Evolutionary conservation across 1,284 basidiomycete species (phyloP).

Genomic region (Naganishia albida): DNA sequence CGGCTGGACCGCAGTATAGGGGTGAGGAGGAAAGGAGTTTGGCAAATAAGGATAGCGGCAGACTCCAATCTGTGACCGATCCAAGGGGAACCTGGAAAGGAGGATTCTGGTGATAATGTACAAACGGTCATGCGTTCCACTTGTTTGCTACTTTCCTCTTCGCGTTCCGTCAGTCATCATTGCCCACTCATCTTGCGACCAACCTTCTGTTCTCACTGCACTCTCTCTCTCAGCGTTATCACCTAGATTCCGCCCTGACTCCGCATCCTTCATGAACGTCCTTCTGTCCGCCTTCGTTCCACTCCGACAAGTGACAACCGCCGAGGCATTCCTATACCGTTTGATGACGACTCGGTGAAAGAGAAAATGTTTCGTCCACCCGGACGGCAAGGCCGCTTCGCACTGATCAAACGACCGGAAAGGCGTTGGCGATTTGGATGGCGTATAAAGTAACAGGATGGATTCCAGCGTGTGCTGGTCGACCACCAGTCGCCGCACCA

Average conservation of each 20-base stretch:
- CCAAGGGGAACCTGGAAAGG: no score
- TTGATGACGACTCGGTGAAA: conserved; percentile 14
- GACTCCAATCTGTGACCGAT: no score
- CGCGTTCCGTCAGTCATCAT: no score
- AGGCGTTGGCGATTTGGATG: neutral
- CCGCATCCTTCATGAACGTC: neutral
- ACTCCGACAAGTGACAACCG: conserved; percentile 2
- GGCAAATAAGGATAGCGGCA: no score
- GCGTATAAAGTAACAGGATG: conserved; percentile 6
- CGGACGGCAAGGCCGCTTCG: conserved; percentile 4
- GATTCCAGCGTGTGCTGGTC: conserved; percentile 1
- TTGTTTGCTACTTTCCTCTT: no score
- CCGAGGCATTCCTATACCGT: conserved; percentile 9
- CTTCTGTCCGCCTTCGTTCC: conserved; percentile 4
- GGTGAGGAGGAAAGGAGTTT: no score
- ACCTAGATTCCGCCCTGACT: neutral
- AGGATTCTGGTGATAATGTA: no score
- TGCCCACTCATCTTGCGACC: neutral
- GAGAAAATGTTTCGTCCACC: conserved; percentile 2
- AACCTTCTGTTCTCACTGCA: neutral
- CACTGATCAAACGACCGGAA: conserved; percentile 9
- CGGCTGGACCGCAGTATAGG: no score
- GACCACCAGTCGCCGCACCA: neutral
- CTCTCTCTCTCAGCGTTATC: neutral
- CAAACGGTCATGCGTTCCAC: no score